Evolutionary conservation across 768 basidiomycete species (phyloP).

Genomic region (Myochromella boudieri): DNA sequence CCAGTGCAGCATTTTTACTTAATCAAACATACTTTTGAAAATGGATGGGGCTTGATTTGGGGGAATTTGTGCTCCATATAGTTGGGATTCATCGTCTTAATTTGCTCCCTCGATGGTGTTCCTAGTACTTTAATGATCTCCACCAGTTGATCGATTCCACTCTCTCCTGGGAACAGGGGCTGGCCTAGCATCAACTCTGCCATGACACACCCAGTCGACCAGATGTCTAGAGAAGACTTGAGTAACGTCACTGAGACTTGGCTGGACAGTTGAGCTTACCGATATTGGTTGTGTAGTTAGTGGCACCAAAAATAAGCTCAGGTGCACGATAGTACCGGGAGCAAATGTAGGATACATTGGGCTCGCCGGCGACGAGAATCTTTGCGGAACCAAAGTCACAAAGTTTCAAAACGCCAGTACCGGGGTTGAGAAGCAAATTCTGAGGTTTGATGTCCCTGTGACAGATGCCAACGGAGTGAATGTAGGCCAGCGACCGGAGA

Average conservation of each 20-base stretch:
- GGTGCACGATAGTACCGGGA: constrained; percentile 99
- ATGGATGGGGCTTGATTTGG: constrained; percentile 99
- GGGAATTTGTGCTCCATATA: constrained; percentile 99
- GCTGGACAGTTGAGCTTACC: constrained; percentile 52
- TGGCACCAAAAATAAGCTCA: constrained; percentile 98
- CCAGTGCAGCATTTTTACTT: neutral
- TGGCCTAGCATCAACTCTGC: constrained; percentile 99
- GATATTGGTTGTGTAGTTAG: constrained; percentile 99
- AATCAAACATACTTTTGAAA: constrained; percentile 73
- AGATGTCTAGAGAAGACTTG: constrained; percentile 71
- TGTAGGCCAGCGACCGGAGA: constrained; percentile 96
- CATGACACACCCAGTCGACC: constrained; percentile 99
- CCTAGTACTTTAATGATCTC: constrained; percentile 99
- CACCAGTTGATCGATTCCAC: constrained; percentile 97
- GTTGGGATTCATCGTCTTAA: constrained; percentile 99
- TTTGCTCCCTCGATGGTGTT: constrained; percentile 97
- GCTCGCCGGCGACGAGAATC: constrained; percentile 96
- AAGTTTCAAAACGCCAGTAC: constrained; percentile 94
- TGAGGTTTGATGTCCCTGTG: constrained; percentile 99
- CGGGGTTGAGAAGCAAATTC: constrained; percentile 95
- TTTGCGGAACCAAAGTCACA: constrained; percentile 99
- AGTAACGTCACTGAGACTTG: neutral
- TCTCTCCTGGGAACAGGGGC: constrained; percentile 98
- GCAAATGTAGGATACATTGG: constrained; percentile 99
- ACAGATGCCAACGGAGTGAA: constrained; percentile 98